A percentile compares a stretch with the other conserved stretches of the same genome.
Conservation (phyloP, 1,139 yeast species). For the Tardiomyces depauwii region DNA sequence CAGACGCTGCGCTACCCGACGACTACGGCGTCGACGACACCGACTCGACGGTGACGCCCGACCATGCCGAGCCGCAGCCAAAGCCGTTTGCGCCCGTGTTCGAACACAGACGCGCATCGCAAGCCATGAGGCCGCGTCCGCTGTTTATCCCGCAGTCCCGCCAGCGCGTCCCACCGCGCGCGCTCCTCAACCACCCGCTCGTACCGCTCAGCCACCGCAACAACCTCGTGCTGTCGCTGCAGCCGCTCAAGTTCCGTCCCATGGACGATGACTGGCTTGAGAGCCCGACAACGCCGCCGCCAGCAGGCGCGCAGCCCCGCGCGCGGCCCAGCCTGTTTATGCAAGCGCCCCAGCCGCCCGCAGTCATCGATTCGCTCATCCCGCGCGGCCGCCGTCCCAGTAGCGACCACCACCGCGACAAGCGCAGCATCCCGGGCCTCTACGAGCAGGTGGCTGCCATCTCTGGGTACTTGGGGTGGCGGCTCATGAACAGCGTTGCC, state of each 20-base stretch:
- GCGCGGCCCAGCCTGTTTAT: background rate
- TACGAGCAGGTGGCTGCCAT: slow-evolving; percentile 16
- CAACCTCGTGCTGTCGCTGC: slow-evolving; percentile 11
- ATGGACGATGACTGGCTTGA: slow-evolving; percentile 22
- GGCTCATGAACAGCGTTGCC: slow-evolving; percentile 10
- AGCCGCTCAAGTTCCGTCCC: slow-evolving; percentile 14
- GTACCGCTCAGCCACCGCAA: slow-evolving; percentile 17
- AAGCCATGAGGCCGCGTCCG: too few relatives aligned
- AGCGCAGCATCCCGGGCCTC: slow-evolving; percentile 11
- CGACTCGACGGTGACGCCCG: slow-evolving; percentile 3
- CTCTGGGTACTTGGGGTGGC: slow-evolving; percentile 18
- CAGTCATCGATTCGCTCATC: slow-evolving; percentile 1
- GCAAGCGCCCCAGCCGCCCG: background rate
- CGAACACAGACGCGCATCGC: too few relatives aligned
- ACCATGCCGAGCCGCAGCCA: slow-evolving; percentile 2
- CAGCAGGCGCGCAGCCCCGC: background rate
- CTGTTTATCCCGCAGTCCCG: too few relatives aligned
- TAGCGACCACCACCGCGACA: slow-evolving; percentile 5
- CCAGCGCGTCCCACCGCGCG: too few relatives aligned
- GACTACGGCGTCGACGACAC: slow-evolving; percentile 1
- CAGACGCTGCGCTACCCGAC: background rate
- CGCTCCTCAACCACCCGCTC: background rate
- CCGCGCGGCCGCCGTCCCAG: slow-evolving; percentile 3
- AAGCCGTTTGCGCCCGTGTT: too few relatives aligned
- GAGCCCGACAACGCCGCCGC: slow-evolving; percentile 2